Base-by-base conservation (phyloP, 1,284 basidiomycete genomes). In the Moniliophthora roreri region DNA sequence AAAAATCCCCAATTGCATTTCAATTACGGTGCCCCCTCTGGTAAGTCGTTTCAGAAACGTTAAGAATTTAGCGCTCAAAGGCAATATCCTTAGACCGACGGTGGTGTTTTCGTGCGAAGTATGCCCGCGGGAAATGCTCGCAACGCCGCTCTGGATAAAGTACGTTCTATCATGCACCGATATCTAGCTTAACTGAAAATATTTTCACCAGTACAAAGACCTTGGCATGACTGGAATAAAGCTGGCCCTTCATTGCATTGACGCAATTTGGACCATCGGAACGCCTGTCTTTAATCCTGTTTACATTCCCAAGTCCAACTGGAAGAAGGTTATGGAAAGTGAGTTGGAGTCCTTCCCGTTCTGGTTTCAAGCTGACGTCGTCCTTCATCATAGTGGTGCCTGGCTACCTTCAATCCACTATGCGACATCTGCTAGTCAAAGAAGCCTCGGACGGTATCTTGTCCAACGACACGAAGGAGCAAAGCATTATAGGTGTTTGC, bases 371-470 rank as follows among this genome's bases (percentile, higher is more conserved):
- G 15, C 35, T 48, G 10, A 48, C 28, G 28, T 32, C 11, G 2
- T 4, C 28, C 28, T 6, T 4, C 37, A 18, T 38, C 15, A 35
- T 38, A 18, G 48, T 35, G 16, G 44, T 46, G 24, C 44, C 44
- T 24, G 44, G 28, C 7, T 46, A 46, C 15, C 26, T 16, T 32
- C 44, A 18, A 32, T 28, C 34, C 6, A 23, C n/a, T 16, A 49
- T 49, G 38, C 32, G 48, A 7, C 48, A 49, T 26, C 15, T 49
- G 34, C 24, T 49, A 15, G 38, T 49, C 28, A 49, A 49, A 40
- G 48, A 49, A 24, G 21, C 10, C 11, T 21, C 35, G 3, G 34
- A 37, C 15, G n/a, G 1, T n/a, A 11, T 38, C 2, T 20, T 35
- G 16, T 15, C 34, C 6, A 21, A 28, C 18, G 38, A 23, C 10